Evolutionary conservation across 108 stramenopile species (phyloP).

Genomic region (Fistulifera pelliculosa): DNA sequence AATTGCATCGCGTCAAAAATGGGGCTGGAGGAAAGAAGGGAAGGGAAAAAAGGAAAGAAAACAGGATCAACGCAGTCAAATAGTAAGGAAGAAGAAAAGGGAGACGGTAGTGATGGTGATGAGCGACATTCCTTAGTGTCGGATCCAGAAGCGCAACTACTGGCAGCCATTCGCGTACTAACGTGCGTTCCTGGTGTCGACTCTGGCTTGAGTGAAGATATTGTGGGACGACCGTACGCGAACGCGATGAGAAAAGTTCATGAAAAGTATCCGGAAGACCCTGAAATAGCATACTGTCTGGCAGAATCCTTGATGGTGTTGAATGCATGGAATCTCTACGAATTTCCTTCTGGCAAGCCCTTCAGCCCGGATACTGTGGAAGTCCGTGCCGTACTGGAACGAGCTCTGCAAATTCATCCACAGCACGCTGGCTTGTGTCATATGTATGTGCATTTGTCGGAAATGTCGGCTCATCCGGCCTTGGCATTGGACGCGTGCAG

Average conservation of each 20-base stretch:
- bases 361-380: constrained; percentile 51
- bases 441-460: constrained; percentile 76
- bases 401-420: constrained; percentile 43
- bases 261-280: constrained; percentile 49
- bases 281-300: constrained; percentile 72
- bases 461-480: constrained; percentile 71
- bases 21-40: constrained; percentile 14
- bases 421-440: constrained; percentile 79
- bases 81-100: constrained; percentile 7
- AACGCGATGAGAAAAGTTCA: constrained; percentile 57
- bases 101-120: neutral
- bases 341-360: constrained; percentile 69
- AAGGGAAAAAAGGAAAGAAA: constrained; percentile 12
- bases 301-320: constrained; percentile 72
- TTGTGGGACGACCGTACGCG: constrained; percentile 66
- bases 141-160: constrained; percentile 50
- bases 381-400: constrained; percentile 49
- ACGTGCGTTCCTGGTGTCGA: constrained; percentile 60
- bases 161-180: constrained; percentile 58
- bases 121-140: constrained; percentile 28
- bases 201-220: constrained; percentile 33
- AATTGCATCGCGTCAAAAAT: constrained; percentile 20
- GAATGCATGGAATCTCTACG: constrained; percentile 82
- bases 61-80: too few species aligned
- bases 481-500: constrained; percentile 51